Evolutionary conservation across 1,139 yeast genomes (phyloP).

Genomic region (Scheffersomyces stambukii): DNA sequence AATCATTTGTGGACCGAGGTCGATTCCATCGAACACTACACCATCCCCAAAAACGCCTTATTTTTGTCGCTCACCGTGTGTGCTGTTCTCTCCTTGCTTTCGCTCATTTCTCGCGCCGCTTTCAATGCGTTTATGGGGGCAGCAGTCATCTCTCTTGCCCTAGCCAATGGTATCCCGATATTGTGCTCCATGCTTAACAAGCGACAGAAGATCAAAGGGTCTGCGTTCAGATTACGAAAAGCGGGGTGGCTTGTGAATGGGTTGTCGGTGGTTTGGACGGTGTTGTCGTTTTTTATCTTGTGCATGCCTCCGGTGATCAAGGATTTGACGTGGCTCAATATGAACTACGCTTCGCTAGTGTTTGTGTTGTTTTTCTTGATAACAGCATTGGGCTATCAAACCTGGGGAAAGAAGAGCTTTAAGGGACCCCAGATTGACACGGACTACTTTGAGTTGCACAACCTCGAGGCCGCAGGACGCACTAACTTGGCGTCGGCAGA

Average conservation of each 20-base stretch:
- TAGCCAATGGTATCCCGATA: slow-evolving; percentile 78
- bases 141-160: slow-evolving; percentile 72
- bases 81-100: slow-evolving; percentile 55
- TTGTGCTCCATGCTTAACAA: slow-evolving; percentile 57
- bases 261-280: slow-evolving; percentile 57
- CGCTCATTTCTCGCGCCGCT: slow-evolving; percentile 69
- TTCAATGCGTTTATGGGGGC: slow-evolving; percentile 85
- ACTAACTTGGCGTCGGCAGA: slow-evolving; percentile 6
- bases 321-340: slow-evolving; percentile 48
- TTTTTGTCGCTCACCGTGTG: slow-evolving; percentile 66
- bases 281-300: slow-evolving; percentile 56
- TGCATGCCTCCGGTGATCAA: slow-evolving; percentile 75
- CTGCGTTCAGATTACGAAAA: slow-evolving; percentile 63
- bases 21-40: slow-evolving; percentile 51
- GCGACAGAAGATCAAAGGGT: slow-evolving; percentile 61
- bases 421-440: slow-evolving; percentile 62
- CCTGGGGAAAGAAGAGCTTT: slow-evolving; percentile 61
- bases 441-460: slow-evolving; percentile 41
- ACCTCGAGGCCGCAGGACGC: slow-evolving; percentile 17
- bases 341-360: slow-evolving; percentile 75
- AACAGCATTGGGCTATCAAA: slow-evolving; percentile 47
- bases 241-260: slow-evolving; percentile 65
- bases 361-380: slow-evolving; percentile 45
- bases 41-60: slow-evolving; percentile 70
- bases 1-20: slow-evolving; percentile 63